Base-by-base conservation (phyloP, 352 stramenopile genomes). In the Thalassiosira livingstoniorum region DNA sequence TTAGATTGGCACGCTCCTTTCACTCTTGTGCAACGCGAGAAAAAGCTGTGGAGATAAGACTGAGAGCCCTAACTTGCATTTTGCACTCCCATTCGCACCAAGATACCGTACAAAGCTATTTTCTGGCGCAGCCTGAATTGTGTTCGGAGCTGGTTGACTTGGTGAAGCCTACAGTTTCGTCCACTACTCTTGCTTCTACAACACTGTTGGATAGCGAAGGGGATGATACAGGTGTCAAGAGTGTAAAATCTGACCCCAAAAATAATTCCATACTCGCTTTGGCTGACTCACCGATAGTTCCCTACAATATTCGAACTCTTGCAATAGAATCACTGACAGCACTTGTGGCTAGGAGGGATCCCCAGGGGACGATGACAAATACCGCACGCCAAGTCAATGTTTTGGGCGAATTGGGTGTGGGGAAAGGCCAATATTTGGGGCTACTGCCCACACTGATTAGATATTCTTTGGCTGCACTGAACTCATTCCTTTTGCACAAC, bases 51-150 rank as follows among this genome's bases (percentile, higher is more conserved):
- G 69, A 92, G 75, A 57, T n/a, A 2, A 75, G 90, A 18, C 70
- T 95, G 11, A 53, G 47, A 18, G 89, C 90, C 4, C 72, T 95
- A 18, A 89, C 85, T 45, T 80, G 82, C 29, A 82, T 92, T 23
- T 64, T 95, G 23, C 66, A 92, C 43, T 42, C 73, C 4, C 80
- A 91, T 83, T 75, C 88, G 2, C 87, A 69, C 15, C 86, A 90
- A 88, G 88, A 94, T 58, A 78, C 82, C 15, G 80, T 95, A 39
- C 62, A 60, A 21, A 81, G 79, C 13, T 93, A 94, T 58, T 94
- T 95, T 66, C 63, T 87, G 60, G 92, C 92, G 2, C 90, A 95
- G 78, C 92, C 92, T 4, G 90, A 95, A 66, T 55, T 95, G 45
- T 88, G 70, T 75, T 83, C 79, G n/a, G 90, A 95, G 67, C 42